Base-by-base conservation (phyloP, 139 green algal genomes). In the Coelastrella sp. region DNA sequence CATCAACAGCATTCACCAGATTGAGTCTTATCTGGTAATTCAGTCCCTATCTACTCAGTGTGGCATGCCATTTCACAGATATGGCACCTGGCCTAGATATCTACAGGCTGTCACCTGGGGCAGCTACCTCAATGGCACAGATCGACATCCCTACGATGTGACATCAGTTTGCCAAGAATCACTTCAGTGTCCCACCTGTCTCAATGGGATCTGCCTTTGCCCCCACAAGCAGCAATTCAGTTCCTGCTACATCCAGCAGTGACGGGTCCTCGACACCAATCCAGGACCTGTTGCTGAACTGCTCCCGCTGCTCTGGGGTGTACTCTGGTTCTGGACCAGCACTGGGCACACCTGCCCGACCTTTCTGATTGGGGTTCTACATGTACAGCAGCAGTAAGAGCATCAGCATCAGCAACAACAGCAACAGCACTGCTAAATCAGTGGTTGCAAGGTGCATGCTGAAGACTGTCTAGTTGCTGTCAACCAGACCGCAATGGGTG, bases 211-310 rank as follows among this genome's bases (percentile, higher is more conserved):
- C 73, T 20, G 25, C 85, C 58, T 90, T 90, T 7, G 85, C 73
- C 8, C 85, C 85, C 49, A 90, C 70, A 58, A 90, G 85, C 85
- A 90, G 85, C 73, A 90, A 73, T 59, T 90, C 85, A 63, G 85
- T 90, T 61, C 85, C 85, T n/a, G 73, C 20, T n/a, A 84, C 73
- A 73, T 90, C 73, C 85, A 90, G n/a, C 85, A 90, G 58, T 10
- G 35, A 74, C 7, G 11, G 19, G 73, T 82, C 66, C n/a, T 72
- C 73, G 49, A 82, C 72, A 11, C 58, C 73, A 25, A 82, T 84
- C 72, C 72, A 90, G n/a, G 72, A 24, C 11, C 19, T 65, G 20
- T 19, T 24, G 6, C 24, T 14, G 63, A 90, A 85, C 25, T 76
- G 57, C 85, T 84, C 14, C 24, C 24, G 25, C 73, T 84, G 73